Base-by-base conservation (phyloP, 139 green algal genomes). In the Astrephomene gubernaculifera region DNA sequence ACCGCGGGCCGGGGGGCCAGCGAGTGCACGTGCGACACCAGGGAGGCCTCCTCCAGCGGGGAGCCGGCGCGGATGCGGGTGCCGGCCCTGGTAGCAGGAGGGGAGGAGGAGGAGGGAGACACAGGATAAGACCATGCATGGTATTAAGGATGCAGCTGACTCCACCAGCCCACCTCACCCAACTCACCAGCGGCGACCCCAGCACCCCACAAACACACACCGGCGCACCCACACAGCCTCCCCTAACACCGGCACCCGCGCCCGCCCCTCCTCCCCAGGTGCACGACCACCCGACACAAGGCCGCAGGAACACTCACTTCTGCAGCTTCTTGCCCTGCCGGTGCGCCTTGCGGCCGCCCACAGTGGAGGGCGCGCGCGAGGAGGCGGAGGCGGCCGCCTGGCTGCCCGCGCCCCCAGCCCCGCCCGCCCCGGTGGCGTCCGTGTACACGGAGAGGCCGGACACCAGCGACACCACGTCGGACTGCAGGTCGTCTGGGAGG, bases 31-130 rank as follows among this genome's bases (percentile, higher is more conserved):
- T 91, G 89, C 36, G 39, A 71, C 24, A 83, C 87, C 22, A 98
- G 87, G 29, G 92, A 89, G 9, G 80, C 64, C 87, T 98, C 95
- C 86, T 98, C 96, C 52, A 93, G 86, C 0, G 95, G 93, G 45
- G 88, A 93, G n/a, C 88, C 81, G 68, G 87, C 64, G 6, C 64
- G 63, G 45, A 85, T 76, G 45, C 64, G 63, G 39, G 54, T 19
- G 53, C 61, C 78, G n/a, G 57, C 63, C 61, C 79, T 85, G 63
- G 44, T 1, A 44, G 27, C 9, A 41, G 31, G 1, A 7, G 19
- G 70, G 63, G 2, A 27, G 12, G 21, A 33, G 60, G 14, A n/a
- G 60, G 9, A n/a, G 2, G 25, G 60, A 27, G 2, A 38, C 2
- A 14, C 2, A 27, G 19, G 8, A 27, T n/a, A n/a, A n/a, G n/a